Base-by-base conservation (phyloP, 163 green algal species). In the Smithsoniella earleae region DNA sequence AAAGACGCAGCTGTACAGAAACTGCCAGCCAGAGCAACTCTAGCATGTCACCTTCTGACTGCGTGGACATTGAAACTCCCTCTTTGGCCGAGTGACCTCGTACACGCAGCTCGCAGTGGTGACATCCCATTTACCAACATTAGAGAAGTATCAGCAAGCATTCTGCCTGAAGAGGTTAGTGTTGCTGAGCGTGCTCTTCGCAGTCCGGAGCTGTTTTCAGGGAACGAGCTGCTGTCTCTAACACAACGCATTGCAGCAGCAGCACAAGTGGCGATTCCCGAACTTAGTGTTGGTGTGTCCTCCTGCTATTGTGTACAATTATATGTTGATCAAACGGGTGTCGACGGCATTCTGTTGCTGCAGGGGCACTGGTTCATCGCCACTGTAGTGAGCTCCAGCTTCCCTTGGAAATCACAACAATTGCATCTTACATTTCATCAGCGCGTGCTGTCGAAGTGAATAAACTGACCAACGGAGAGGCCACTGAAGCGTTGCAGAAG, bases 331-430 rank as follows among this genome's bases (percentile, higher is more conserved):
- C 13, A 49, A 13, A 49, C 13, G 40, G 33, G 6, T 36, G 52
- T 13, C 34, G n/a, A 69, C 27, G 4, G 20, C 10, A 30, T n/a
- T 33, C 10, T 28, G 20, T 37, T n/a, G 8, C 6, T 69, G 58
- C 58, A 69, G 58, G 58, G 2, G 58, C 58, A n/a, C 43, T 69
- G 16, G 58, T 69, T 20, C 58, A 69, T 34, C 58, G 58, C 25
- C 58, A 69, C 25, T 69, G 58, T 34, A 31, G 30, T 3, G 5
- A 5, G 38, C 25, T 69, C 18, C 30, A 31, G 3, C 25, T 69
- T 5, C 58, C 58, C 8, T 4, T n/a, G 22, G 25, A 34, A 38
- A 13, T 69, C 2, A 31, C 58, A 10, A 34, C 27, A 40, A 18
- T 34, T 38, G 58, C 58, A 43, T 45, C 58, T 20, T 33, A 69